Evolutionary conservation across 495 filamentous ascomycete species (phyloP).

Genomic region (Pyronema omphalodes): DNA sequence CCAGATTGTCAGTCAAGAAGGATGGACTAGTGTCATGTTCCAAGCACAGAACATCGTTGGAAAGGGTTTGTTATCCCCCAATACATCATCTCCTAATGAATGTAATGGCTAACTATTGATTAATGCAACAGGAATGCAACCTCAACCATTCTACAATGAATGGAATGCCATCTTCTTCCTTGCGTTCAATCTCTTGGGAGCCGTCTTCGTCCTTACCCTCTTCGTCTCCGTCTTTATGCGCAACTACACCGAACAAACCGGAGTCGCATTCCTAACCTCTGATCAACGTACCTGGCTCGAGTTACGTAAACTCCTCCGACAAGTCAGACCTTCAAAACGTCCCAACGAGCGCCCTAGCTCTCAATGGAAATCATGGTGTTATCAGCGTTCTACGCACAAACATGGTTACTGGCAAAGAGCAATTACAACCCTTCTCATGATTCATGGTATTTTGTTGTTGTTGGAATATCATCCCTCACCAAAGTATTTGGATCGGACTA

Average conservation of each 20-base stretch:
- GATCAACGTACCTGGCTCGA: conserved; percentile 97
- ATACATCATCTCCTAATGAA: neutral
- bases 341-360: conserved; percentile 56
- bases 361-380: conserved; percentile 81
- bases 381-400: conserved; percentile 83
- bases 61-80: conserved; percentile 25
- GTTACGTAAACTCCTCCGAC: conserved; percentile 75
- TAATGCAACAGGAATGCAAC: conserved; percentile 35
- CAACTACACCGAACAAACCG: conserved; percentile 96
- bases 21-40: conserved; percentile 85
- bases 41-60: conserved; percentile 68
- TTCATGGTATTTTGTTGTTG: conserved; percentile 69
- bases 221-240: conserved; percentile 99
- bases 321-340: conserved; percentile 82
- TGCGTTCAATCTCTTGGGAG: conserved; percentile 86
- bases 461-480: conserved; percentile 69
- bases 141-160: conserved; percentile 44
- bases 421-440: conserved; percentile 56
- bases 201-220: conserved; percentile 92
- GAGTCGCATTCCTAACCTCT: conserved; percentile 86
- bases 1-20: conserved; percentile 97
- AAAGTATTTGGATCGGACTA: conserved; percentile 40
- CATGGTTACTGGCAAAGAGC: conserved; percentile 78
- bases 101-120: neutral
- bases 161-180: conserved; percentile 90